These are phyloP conservation scores for Apiospora koreana DNA, from an alignment of 2,329 filamentous ascomycete species.

Conservation along the genomic window DNA sequence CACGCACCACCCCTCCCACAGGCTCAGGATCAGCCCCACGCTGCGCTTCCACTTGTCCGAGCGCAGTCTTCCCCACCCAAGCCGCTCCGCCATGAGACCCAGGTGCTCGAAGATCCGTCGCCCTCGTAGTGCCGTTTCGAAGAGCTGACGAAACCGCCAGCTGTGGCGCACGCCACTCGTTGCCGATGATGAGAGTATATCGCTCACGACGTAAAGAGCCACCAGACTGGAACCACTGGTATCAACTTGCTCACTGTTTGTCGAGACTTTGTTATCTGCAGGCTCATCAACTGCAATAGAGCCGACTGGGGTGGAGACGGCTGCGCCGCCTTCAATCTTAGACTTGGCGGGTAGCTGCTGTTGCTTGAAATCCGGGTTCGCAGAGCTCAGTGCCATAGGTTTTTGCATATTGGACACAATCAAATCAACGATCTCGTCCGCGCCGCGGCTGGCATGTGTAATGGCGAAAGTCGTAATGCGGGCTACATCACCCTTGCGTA, in stretches of 20 bases:
- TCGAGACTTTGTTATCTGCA: constrained; percentile 26
- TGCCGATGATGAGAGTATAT: constrained; percentile 77
- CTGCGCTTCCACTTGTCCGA: constrained; percentile 85
- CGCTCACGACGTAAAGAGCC: constrained; percentile 74
- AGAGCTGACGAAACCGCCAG: constrained; percentile 82
- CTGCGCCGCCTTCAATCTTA: constrained; percentile 26
- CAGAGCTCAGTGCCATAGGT: constrained; percentile 72
- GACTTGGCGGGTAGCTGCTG: constrained; percentile 41
- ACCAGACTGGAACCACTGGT: constrained; percentile 74
- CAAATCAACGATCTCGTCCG: constrained; percentile 89
- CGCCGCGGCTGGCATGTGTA: constrained; percentile 79
- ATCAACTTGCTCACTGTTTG: constrained; percentile 49
- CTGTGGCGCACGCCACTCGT: constrained; percentile 79
- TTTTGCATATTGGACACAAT: constrained; percentile 79
- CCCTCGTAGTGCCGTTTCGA: constrained; percentile 70
- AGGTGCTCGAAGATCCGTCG: constrained; percentile 72
- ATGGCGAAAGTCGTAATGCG: constrained; percentile 87
- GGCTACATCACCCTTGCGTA: constrained; percentile 84
- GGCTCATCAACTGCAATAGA: constrained; percentile 35
- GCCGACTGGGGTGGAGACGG: constrained; percentile 35
- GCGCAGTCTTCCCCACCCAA: constrained; percentile 78
- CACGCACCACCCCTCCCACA: constrained; percentile 73
- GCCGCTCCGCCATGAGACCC: constrained; percentile 69
- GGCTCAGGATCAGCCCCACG: constrained; percentile 64
- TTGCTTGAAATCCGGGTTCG: constrained; percentile 59